Percentiles rank a stretch among this genome's conserved stretches.
These are phyloP conservation scores for Backusella macrospora DNA, from an alignment of 192 early-diverging fungal genomes.

Conservation along the genomic window DNA sequence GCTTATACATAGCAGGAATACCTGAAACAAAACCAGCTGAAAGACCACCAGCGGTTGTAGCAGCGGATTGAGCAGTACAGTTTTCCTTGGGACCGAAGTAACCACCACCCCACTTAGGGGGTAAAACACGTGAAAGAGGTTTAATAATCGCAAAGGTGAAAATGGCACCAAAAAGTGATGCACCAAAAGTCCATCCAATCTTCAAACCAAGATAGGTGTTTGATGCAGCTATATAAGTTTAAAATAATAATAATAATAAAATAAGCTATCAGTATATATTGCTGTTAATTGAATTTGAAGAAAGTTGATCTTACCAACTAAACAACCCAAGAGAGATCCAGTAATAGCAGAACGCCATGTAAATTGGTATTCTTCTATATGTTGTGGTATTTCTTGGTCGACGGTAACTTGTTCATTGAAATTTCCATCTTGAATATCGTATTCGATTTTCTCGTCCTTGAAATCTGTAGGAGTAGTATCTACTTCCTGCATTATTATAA, in stretches of 20 bases:
- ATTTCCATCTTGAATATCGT: constrained; percentile 10
- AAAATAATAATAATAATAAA: background rate
- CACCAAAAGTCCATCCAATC: constrained; percentile 62
- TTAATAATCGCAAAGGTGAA: constrained; percentile 67
- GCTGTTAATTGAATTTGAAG: background rate
- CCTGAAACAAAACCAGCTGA: constrained; percentile 62
- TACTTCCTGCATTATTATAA: background rate
- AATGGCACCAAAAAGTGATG: constrained; percentile 57
- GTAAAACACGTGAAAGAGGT: constrained; percentile 45
- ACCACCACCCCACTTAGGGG: constrained; percentile 45
- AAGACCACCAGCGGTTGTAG: constrained; percentile 70
- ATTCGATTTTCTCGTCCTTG: constrained; percentile 23
- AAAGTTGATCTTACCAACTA: constrained; percentile 45
- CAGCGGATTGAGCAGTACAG: constrained; percentile 67
- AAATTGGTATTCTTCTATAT: constrained; percentile 36
- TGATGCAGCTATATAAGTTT: constrained; percentile 50
- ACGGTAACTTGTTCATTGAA: background rate
- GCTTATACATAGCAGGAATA: constrained; percentile 70
- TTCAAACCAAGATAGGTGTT: constrained; percentile 75
- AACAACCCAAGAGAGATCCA: constrained; percentile 63
- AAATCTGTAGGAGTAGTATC: background rate
- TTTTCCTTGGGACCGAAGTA: constrained; percentile 75
- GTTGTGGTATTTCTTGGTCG: background rate
- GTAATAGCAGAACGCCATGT: constrained; percentile 62
- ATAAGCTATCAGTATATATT: background rate